phyloP scores from a whole-genome alignment of 306 rosid species.

The Clitoria ternatea region DNA sequence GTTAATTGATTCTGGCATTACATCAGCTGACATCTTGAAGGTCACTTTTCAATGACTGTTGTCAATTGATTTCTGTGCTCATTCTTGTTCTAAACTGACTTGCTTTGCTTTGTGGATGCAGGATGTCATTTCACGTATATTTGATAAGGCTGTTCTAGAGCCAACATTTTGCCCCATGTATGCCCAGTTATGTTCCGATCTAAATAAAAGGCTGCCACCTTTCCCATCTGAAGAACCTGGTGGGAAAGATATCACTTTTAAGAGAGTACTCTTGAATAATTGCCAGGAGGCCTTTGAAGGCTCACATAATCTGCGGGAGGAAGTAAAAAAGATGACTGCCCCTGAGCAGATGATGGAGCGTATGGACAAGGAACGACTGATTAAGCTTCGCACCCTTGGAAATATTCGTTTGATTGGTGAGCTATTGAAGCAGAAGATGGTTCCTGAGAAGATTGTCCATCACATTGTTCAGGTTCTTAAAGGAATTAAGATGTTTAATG shows the following conservation, averaged over 20 bases:
- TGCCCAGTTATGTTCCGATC: conserved; percentile 70
- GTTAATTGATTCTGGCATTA: conserved; percentile 72
- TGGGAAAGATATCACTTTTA: conserved; percentile 76
- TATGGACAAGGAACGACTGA: conserved; percentile 61
- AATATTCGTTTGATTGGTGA: conserved; percentile 86
- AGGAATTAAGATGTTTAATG: neutral
- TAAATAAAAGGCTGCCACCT: conserved; percentile 62
- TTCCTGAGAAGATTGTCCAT: conserved; percentile 81
- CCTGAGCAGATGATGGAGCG: conserved; percentile 78
- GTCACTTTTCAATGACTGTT: conserved; percentile 25
- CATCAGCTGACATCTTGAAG: conserved; percentile 80
- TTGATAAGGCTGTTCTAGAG: conserved; percentile 86
- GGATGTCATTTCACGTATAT: conserved; percentile 71
- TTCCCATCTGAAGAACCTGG: conserved; percentile 79
- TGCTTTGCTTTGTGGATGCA: conserved; percentile 36
- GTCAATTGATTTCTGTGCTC: neutral
- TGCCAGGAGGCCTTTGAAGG: conserved; percentile 97
- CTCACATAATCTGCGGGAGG: conserved; percentile 61
- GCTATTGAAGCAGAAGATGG: conserved; percentile 91
- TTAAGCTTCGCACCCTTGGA: conserved; percentile 81
- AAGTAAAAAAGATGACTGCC: conserved; percentile 59
- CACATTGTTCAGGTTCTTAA: conserved; percentile 71
- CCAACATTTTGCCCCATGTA: conserved; percentile 97
- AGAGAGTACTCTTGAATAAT: conserved; percentile 69
- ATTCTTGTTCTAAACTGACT: neutral